A percentile compares a stretch with the other conserved stretches of the same genome.
Conservation (phyloP, 805 yeast species). For the Saccharomycopsis sp. region DNA sequence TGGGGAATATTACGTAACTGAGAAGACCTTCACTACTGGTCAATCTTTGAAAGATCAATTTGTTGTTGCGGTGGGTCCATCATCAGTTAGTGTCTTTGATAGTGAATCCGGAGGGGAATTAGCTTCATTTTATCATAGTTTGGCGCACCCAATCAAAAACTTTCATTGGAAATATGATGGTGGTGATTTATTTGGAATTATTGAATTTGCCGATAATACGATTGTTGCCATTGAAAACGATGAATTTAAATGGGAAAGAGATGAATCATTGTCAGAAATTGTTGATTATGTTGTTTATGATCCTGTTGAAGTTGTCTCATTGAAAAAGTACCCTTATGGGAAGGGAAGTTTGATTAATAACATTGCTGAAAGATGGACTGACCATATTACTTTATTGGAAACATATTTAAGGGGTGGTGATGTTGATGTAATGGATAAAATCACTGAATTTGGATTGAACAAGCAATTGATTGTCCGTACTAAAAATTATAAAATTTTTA, state of each 20-base stretch:
- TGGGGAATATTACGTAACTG: constrained; percentile 16
- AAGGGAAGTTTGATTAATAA: constrained; percentile 20
- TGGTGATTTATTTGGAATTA: neutral
- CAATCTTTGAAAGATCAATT: constrained; percentile 22
- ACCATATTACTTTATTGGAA: constrained; percentile 21
- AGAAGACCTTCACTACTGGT: constrained; percentile 8
- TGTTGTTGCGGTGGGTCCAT: constrained; percentile 21
- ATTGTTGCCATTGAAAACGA: constrained; percentile 21
- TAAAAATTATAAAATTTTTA: constrained; percentile 35
- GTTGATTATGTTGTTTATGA: constrained; percentile 31
- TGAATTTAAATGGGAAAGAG: constrained; percentile 34
- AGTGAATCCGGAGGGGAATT: constrained; percentile 20
- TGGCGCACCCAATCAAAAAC: constrained; percentile 3
- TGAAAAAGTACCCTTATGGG: constrained; percentile 1
- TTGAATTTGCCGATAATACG: constrained; percentile 7
- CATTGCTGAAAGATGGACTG: constrained; percentile 26
- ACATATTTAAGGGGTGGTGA: constrained; percentile 9
- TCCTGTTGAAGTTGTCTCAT: constrained; percentile 16
- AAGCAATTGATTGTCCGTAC: constrained; percentile 39
- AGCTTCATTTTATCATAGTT: constrained; percentile 2
- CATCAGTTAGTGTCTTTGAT: constrained; percentile 23
- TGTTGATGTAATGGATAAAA: constrained; percentile 16
- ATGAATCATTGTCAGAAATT: constrained; percentile 36
- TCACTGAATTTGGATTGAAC: constrained; percentile 40
- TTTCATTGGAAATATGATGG: neutral